Base-by-base conservation (phyloP, 1,284 basidiomycete species). In the Ceratobasidium sp. region DNA sequence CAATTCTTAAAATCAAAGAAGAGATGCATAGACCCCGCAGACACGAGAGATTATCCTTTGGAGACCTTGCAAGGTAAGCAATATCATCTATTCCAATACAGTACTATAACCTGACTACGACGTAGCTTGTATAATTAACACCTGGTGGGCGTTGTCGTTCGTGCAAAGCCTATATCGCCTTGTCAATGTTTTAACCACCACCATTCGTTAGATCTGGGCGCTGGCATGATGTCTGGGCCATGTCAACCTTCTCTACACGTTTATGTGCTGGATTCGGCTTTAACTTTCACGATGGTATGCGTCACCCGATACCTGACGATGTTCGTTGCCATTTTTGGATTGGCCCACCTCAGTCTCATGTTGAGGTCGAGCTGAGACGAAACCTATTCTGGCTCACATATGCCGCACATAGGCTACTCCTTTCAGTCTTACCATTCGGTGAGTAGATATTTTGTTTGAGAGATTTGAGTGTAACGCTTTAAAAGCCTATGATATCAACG, bases 381-480 rank as follows among this genome's bases (percentile, higher is more conserved):
- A 65, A 67, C 40, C 26, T 78, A 9, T 78, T 78, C 28, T 78
- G 77, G 77, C 66, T 78, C 3, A 20, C 68, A 12, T 78, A 74
- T 74, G 46, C 40, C 20, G 12, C 52, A 20, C 57, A 74, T 23
- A 46, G 71, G 26, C 65, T 33, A 12, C 61, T 52, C 23, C 3
- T 64, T 12, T 12, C 44, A 9, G 6, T 61, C 38, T 46, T 26
- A 3, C 48, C 59, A 20, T 65, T 59, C n/a, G 13, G 71, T 74
- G 28, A 64, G 71, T 74, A 26, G 7, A 42, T 15, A 10, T 62
- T 62, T 23, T 4, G 40, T n/a, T 28, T 20, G 26, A 3, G 23
- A 46, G 1, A n/a, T 38, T 7, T 64, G 48, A n/a, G n/a, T n/a
- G 15, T 52, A 15, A 50, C 6, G n/a, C n/a, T 0, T 6, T 10